These are phyloP conservation scores for Ganoderma leucocontextum DNA, from an alignment of 1,284 basidiomycete species.

Conservation along the genomic window DNA sequence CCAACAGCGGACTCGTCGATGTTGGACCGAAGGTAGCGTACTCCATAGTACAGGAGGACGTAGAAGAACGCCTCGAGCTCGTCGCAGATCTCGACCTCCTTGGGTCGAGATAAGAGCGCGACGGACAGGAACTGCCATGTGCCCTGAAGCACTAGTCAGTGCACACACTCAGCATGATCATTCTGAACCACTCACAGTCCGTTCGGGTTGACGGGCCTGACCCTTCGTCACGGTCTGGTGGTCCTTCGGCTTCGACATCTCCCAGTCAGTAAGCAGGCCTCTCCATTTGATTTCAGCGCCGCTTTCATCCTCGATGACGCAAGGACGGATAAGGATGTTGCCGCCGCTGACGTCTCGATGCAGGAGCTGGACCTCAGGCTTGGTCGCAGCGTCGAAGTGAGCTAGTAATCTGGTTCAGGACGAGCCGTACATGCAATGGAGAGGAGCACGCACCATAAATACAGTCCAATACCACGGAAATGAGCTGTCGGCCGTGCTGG, in stretches of 20 bases:
- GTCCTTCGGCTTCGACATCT: constrained; percentile 17
- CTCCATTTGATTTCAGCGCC: constrained; percentile 1
- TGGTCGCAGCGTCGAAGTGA: constrained; percentile 1
- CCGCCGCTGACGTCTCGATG: constrained; percentile 24
- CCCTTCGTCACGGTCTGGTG: too few species aligned
- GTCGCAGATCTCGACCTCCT: constrained; percentile 3
- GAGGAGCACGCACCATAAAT: constrained; percentile 11
- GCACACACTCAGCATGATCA: not conserved
- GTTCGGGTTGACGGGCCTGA: constrained; percentile 9
- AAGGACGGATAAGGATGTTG: constrained; percentile 22
- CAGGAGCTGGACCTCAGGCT: not conserved
- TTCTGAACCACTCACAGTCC: constrained; percentile 5
- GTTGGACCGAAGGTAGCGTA: not conserved
- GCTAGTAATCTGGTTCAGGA: constrained; percentile 1
- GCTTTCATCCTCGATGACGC: not conserved
- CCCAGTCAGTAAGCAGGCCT: constrained; percentile 25
- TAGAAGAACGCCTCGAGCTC: constrained; percentile 20
- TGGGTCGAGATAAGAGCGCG: not conserved
- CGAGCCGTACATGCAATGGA: too few species aligned
- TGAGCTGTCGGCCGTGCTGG: not conserved
- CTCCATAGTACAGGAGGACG: constrained; percentile 12
- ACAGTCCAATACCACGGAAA: constrained; percentile 7
- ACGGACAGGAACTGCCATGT: constrained; percentile 19
- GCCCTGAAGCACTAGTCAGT: not conserved
- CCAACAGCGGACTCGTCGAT: not conserved